phyloP scores from a whole-genome alignment of 306 rosid species.

The Canavalia gladiata region DNA sequence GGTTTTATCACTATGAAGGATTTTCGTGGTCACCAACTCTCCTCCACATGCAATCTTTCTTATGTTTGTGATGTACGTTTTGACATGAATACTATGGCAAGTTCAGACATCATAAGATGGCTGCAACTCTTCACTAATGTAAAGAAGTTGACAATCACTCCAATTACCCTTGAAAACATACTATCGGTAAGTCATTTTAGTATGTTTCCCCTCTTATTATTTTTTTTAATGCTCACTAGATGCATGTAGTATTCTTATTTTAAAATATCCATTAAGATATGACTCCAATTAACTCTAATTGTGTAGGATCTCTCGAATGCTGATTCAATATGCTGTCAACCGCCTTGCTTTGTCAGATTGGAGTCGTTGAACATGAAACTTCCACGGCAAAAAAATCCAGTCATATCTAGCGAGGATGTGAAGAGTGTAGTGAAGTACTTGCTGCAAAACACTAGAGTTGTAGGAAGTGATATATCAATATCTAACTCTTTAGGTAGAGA shows the following conservation, averaged over 20 bases:
- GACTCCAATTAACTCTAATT: not conserved
- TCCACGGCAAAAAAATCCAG: no score
- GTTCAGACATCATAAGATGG: not conserved
- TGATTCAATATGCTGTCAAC: not conserved
- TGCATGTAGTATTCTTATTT: not conserved
- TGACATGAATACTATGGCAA: accelerated
- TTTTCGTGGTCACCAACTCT: not conserved
- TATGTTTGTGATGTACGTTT: not conserved
- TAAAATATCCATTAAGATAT: not conserved
- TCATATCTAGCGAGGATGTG: not conserved
- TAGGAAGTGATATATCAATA: no score
- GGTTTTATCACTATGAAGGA: not conserved
- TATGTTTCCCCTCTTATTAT: not conserved
- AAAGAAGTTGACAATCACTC: not conserved
- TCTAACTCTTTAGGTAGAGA: no score
- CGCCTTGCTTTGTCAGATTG: not conserved
- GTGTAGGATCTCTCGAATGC: not conserved
- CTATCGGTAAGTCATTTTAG: not conserved
- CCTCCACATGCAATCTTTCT: not conserved
- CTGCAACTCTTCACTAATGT: not conserved
- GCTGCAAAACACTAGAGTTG: not conserved
- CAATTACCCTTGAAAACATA: not conserved
- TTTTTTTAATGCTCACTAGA: not conserved
- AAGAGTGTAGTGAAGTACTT: not conserved
- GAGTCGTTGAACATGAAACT: not conserved